These are phyloP conservation scores for Pneumocystis wakefieldiae DNA, from an alignment of 1,139 yeast species.

Conservation along the genomic window DNA sequence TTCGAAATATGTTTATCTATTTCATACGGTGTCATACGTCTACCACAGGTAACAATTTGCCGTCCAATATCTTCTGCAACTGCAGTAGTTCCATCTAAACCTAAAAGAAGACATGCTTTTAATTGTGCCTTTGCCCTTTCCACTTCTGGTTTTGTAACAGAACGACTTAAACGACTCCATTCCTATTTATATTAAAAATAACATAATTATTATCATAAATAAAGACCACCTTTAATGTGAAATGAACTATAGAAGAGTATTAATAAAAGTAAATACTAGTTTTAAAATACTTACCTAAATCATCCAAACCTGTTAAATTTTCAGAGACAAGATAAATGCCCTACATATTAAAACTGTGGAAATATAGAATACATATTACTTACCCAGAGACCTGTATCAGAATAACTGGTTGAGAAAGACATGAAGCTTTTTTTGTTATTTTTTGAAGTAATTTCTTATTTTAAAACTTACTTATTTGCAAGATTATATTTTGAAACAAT, in stretches of 20 bases:
- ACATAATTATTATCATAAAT: not conserved
- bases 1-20: constrained; percentile 72
- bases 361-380: not conserved
- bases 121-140: constrained; percentile 88
- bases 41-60: constrained; percentile 89
- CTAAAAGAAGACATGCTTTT: constrained; percentile 76
- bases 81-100: constrained; percentile 89
- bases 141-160: constrained; percentile 75
- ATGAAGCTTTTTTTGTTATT: constrained; percentile 40
- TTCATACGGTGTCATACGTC: constrained; percentile 78
- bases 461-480: constrained; percentile 37
- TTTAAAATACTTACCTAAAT: constrained; percentile 54
- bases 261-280: not conserved
- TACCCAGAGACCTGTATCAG: constrained; percentile 86
- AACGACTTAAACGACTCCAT: constrained; percentile 73
- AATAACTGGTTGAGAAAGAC: constrained; percentile 93
- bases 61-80: constrained; percentile 97
- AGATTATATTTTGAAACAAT: constrained; percentile 59
- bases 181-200: constrained; percentile 31
- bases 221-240: not conserved
- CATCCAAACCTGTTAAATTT: constrained; percentile 48
- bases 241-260: not conserved
- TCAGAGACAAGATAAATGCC: constrained; percentile 89
- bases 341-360: not conserved
- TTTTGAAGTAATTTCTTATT: not conserved